These are phyloP conservation scores for Capsicum rhomboideum DNA, from an alignment of 257 asterid species.

Conservation along the genomic window DNA sequence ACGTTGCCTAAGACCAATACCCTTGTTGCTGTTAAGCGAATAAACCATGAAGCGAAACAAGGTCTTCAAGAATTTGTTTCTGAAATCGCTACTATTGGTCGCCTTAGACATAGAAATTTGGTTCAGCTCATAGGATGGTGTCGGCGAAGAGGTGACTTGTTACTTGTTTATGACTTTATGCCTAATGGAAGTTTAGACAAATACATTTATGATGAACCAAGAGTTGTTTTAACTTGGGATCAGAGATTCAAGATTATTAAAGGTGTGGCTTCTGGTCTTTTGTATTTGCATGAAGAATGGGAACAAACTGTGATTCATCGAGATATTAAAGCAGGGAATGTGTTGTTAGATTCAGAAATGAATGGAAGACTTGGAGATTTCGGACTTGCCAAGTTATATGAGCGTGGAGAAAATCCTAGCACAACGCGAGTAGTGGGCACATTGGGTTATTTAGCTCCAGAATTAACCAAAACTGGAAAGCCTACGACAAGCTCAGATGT, in stretches of 20 bases:
- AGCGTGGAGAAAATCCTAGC: constrained; percentile 45
- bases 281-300: constrained; percentile 67
- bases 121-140: constrained; percentile 65
- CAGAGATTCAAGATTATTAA: constrained; percentile 56
- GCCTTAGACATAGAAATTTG: constrained; percentile 65
- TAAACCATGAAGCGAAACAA: constrained; percentile 46
- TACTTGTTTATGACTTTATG: constrained; percentile 75
- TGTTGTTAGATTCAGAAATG: constrained; percentile 47
- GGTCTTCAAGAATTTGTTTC: constrained; percentile 53
- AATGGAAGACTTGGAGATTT: constrained; percentile 70
- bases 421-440: constrained; percentile 76
- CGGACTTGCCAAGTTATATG: constrained; percentile 64
- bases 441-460: constrained; percentile 74
- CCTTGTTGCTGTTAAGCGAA: constrained; percentile 55
- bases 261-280: constrained; percentile 55
- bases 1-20: constrained; percentile 26
- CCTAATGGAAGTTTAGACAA: constrained; percentile 74
- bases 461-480: constrained; percentile 60
- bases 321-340: constrained; percentile 68
- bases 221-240: constrained; percentile 41
- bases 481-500: constrained; percentile 60
- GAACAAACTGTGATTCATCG: constrained; percentile 74
- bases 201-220: constrained; percentile 39
- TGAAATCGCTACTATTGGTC: constrained; percentile 48
- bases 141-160: constrained; percentile 32